Percentiles rank a stretch among this genome's conserved stretches.
Evolutionary conservation across 371 early-diverging fungal genomes (phyloP).

Genomic region (Syncephalis fuscata): DNA sequence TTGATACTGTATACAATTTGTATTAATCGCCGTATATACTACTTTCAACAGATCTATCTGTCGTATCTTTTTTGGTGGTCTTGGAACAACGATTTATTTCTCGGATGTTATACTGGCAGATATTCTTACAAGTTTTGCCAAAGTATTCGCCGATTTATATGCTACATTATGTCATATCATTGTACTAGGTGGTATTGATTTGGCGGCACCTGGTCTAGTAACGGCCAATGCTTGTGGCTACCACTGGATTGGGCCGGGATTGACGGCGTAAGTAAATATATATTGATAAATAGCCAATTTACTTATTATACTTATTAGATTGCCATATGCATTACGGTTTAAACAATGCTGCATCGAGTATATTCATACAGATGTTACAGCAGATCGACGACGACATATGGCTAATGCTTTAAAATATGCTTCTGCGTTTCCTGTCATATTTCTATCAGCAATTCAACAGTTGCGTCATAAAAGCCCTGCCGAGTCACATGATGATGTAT

Average conservation of each 20-base stretch:
- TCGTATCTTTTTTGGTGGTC: conserved; percentile 22
- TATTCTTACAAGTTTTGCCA: conserved; percentile 79
- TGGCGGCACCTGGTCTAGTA: background rate
- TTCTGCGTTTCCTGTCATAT: conserved; percentile 73
- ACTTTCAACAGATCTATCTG: conserved; percentile 11
- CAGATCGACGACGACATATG: conserved; percentile 37
- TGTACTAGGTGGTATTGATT: background rate
- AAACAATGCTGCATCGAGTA: conserved; percentile 70
- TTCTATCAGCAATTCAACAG: conserved; percentile 29
- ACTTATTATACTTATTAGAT: conserved; percentile 14
- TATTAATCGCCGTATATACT: too few species aligned
- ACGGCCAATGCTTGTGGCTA: background rate
- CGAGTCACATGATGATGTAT: too few species aligned
- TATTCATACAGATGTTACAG: conserved; percentile 19
- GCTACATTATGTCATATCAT: conserved; percentile 20
- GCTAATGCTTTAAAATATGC: conserved; percentile 77
- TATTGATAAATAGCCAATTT: too few species aligned
- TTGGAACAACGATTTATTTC: conserved; percentile 46
- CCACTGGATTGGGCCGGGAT: background rate
- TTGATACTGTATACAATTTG: background rate
- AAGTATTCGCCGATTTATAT: conserved; percentile 69
- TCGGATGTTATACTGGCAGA: conserved; percentile 82
- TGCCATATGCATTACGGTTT: conserved; percentile 75
- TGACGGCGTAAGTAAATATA: background rate
- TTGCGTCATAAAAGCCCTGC: too few species aligned